Evolutionary conservation across 1,139 yeast species (phyloP), one percentile per base, ranked within the genome.

Genomic region (Zygoascus sp.): DNA sequence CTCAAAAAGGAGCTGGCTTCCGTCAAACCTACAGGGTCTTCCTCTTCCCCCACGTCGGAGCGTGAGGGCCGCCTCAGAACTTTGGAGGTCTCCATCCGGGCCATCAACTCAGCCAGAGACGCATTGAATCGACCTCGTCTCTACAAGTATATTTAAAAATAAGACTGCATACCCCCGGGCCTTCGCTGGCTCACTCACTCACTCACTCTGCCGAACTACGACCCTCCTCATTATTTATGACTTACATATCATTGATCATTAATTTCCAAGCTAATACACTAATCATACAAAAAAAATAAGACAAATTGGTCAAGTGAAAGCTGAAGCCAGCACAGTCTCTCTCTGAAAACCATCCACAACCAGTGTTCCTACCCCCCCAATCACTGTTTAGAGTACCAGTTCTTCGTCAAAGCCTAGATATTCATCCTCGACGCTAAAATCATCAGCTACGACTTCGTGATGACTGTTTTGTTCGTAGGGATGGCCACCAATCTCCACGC

Each of bases 21-120:
- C n/a, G 87, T 81, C 95, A 17, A 85, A 85, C 60, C 74, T 75
- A 43, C 84, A 83, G 85, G 95, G 86, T 22, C 48, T 7, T 19
- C 10, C 10, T 2, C 34, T 2, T 3, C 27, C 15, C 17, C 8
- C 3, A 4, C 47, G 4, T n/a, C 34, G 10, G 44, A 47, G 11
- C 39, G 94, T 92, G 1, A 76, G 82, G 57, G 57, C 34, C 48
- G 66, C 11, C 57, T 64, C 32, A 55, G 50, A 35, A 53, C 53
- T n/a, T 56, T 64, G 7, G 66, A 63, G 35, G 47, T 53, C 19
- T 67, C 67, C 4, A 47, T 64, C 3, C 50, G 53, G 32, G 63
- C 64, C 1, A 63, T 64, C 21, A 58, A 54, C 49, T 45, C 49
- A 5, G 65, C 67, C 19, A 56, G 68, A 16, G 47, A 48, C 7